A percentile compares a stretch with the other conserved stretches of the same genome.
Evolutionary conservation across 2,329 filamentous ascomycete species (phyloP).

Genomic region (Colletotrichum cereale): DNA sequence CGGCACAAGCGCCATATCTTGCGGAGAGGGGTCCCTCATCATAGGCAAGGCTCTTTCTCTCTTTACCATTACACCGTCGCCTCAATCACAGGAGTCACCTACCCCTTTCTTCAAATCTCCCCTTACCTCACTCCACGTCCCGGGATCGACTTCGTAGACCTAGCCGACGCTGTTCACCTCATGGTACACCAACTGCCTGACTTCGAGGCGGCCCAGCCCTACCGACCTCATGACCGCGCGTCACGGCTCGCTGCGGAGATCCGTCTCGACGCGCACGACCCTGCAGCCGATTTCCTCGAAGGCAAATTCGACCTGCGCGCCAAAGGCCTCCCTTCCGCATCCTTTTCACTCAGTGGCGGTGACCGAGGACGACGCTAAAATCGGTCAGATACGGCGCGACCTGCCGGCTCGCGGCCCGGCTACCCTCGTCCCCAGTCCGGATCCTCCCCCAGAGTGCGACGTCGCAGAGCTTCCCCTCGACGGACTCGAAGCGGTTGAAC

Average conservation of each 20-base stretch:
- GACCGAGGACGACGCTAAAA: constrained; percentile 43
- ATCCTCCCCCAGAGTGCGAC: not conserved
- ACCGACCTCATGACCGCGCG: constrained; percentile 35
- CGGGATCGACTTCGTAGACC: constrained; percentile 13
- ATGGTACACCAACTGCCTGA: constrained; percentile 25
- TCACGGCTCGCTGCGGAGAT: constrained; percentile 36
- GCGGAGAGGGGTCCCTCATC: not conserved
- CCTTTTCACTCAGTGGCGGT: constrained; percentile 42
- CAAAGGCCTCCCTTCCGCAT: constrained; percentile 42
- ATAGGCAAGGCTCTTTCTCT: not conserved
- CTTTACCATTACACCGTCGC: not conserved
- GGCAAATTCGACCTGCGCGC: constrained; percentile 43
- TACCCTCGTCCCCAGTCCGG: not conserved
- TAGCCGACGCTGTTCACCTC: constrained; percentile 16
- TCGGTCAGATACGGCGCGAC: constrained; percentile 35
- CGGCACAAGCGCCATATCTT: too few relatives aligned
- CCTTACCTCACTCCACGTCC: not conserved
- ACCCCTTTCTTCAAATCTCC: not conserved
- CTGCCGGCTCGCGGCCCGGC: not conserved
- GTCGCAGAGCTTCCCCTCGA: constrained; percentile 1
- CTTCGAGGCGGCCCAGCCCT: constrained; percentile 28
- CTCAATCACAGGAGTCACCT: constrained; percentile 17
- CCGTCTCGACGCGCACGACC: constrained; percentile 43
- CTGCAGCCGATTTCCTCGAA: constrained; percentile 40
- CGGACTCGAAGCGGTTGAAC: constrained; percentile 40